Conservation (phyloP, 164 flowering plant species). For the Vitis rupestris region DNA sequence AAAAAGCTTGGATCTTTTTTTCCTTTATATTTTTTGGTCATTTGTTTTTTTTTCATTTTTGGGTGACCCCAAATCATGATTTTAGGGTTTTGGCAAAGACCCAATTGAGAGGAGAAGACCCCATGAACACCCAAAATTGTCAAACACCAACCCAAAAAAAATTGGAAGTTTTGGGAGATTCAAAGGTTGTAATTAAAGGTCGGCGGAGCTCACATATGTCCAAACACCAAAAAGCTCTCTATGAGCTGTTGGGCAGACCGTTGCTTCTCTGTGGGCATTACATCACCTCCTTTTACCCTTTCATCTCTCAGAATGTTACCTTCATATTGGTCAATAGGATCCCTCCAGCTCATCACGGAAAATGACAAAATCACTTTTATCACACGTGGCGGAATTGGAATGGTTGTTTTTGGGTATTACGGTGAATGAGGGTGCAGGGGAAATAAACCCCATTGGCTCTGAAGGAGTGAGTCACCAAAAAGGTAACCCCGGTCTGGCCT, state of each 20-base stretch:
- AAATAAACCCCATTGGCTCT: background rate
- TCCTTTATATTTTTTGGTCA: no score
- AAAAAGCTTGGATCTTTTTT: no score
- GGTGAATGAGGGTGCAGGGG: background rate
- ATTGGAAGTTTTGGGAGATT: background rate
- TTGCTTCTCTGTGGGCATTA: background rate
- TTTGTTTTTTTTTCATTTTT: no score
- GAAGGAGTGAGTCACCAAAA: background rate
- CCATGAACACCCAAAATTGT: background rate
- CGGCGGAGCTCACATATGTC: conserved; percentile 1
- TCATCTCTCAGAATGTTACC: background rate
- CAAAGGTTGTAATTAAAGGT: conserved; percentile 2
- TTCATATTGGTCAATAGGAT: background rate
- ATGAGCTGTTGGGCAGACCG: background rate
- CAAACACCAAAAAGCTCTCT: conserved; percentile 1
- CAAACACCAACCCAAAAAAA: background rate
- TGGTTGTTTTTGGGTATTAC: background rate
- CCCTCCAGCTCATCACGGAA: background rate
- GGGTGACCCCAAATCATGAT: no score
- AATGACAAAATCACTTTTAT: background rate
- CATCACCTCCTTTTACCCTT: background rate
- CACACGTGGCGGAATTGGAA: background rate
- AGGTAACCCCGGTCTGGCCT: background rate
- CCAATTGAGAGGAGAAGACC: no score
- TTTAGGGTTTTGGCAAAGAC: no score